Conservation (phyloP, 2,329 filamentous ascomycete genomes). For the Trichophyton schoenleinii region DNA sequence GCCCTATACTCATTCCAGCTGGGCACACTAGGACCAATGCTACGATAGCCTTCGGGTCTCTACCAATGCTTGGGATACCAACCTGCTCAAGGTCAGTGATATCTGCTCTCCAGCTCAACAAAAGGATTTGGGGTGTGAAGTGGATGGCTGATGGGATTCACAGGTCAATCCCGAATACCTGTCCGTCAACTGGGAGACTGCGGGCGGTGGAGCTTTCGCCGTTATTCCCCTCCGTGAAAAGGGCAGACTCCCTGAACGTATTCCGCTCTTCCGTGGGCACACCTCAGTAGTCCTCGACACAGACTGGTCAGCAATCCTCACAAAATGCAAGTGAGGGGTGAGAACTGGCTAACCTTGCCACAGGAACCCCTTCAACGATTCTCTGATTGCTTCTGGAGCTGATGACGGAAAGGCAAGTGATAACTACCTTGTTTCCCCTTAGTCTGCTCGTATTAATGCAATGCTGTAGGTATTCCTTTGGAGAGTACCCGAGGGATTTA, state of each 20-base stretch:
- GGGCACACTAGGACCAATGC: constrained; percentile 59
- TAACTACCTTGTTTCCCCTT: background rate
- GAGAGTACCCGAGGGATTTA: constrained; percentile 83
- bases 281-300: constrained; percentile 93
- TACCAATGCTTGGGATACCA: constrained; percentile 98
- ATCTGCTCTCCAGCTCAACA: constrained; percentile 13
- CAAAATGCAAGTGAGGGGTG: too few species aligned
- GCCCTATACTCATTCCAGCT: background rate
- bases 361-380: constrained; percentile 94
- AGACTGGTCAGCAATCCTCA: constrained; percentile 59
- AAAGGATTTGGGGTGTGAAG: background rate
- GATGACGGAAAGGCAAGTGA: constrained; percentile 71
- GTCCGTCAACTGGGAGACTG: constrained; percentile 95
- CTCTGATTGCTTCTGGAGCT: constrained; percentile 79
- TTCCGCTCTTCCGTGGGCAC: constrained; percentile 91
- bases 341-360: constrained; percentile 10
- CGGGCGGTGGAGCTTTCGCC: constrained; percentile 90
- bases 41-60: constrained; percentile 97
- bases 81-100: constrained; percentile 74
- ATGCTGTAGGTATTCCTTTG: constrained; percentile 62
- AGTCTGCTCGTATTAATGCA: constrained; percentile 53
- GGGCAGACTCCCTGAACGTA: constrained; percentile 80
- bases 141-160: constrained; percentile 12
- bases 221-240: constrained; percentile 84
- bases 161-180: constrained; percentile 93